Percentiles rank a stretch among this genome's conserved stretches.
phyloP scores from a whole-genome alignment of 768 basidiomycete genomes.

The Mycena vulgaris region DNA sequence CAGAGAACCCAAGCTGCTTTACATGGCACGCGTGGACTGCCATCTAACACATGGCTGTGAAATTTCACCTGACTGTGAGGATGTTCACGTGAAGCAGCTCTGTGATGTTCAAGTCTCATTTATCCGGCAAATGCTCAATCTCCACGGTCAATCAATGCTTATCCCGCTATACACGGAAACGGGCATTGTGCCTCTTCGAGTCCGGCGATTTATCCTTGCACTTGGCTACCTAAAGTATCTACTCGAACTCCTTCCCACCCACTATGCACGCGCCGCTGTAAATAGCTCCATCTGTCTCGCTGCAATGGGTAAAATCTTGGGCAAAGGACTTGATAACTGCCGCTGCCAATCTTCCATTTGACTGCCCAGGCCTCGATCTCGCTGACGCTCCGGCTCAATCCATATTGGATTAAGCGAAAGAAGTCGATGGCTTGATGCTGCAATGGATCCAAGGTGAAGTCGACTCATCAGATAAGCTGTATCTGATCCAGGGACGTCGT shows the following conservation, averaged over 20 bases:
- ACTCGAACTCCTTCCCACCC: too few species aligned
- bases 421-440: background rate
- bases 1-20: slow-evolving; percentile 24
- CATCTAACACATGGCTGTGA: too few species aligned
- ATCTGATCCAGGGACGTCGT: slow-evolving; percentile 27
- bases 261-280: slow-evolving; percentile 1
- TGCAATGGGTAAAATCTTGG: slow-evolving; percentile 1
- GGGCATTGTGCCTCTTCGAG: too few species aligned
- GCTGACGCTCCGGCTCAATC: background rate
- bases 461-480: slow-evolving; percentile 23
- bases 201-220: too few species aligned
- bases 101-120: too few species aligned
- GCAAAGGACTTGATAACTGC: slow-evolving; percentile 4
- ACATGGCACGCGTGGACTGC: too few species aligned
- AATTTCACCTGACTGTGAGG: too few species aligned
- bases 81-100: too few species aligned
- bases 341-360: slow-evolving; percentile 11
- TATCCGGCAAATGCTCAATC: too few species aligned
- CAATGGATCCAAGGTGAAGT: slow-evolving; percentile 6
- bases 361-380: slow-evolving; percentile 4
- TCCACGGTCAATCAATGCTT: too few species aligned
- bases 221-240: too few species aligned
- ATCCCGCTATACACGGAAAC: too few species aligned
- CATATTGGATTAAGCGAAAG: slow-evolving; percentile 1
- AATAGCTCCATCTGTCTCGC: slow-evolving; percentile 16